Conservation (phyloP, 2,329 filamentous ascomycete species). For the Dactylonectria estremocensis region DNA sequence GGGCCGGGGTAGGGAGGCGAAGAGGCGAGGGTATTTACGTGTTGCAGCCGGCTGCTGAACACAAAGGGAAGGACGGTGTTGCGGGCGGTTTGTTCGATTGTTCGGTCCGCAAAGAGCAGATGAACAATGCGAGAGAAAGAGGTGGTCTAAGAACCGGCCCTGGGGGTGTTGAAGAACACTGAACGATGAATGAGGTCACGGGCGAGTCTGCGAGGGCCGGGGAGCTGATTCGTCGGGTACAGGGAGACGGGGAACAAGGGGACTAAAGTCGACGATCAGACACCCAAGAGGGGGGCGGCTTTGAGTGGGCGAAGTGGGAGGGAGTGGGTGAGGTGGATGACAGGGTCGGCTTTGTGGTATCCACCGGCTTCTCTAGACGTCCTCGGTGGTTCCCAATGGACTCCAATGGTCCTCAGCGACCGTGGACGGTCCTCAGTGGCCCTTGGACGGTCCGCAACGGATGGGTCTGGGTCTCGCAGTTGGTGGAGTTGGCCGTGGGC, state of each 20-base stretch:
- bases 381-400: constrained; percentile 41
- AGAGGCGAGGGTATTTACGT: constrained; percentile 42
- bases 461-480: constrained; percentile 35
- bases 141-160: constrained; percentile 39
- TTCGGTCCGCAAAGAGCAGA: constrained; percentile 48
- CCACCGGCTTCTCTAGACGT: constrained; percentile 44
- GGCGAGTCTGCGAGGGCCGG: constrained; percentile 41
- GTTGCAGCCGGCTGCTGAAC: constrained; percentile 51
- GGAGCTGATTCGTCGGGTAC: constrained; percentile 44
- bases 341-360: constrained; percentile 17
- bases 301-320: constrained; percentile 33
- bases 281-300: constrained; percentile 43
- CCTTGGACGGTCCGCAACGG: constrained; percentile 34
- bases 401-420: constrained; percentile 34
- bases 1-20: constrained; percentile 40
- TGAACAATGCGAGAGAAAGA: constrained; percentile 45
- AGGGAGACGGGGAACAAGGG: constrained; percentile 38
- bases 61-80: constrained; percentile 43
- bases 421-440: constrained; percentile 33
- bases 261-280: constrained; percentile 47
- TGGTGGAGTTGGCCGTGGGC: constrained; percentile 39
- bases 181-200: constrained; percentile 48
- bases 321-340: constrained; percentile 32
- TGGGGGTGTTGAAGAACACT: constrained; percentile 47
- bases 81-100: constrained; percentile 44